Conservation (phyloP, 1,284 basidiomycete species). For the Naganishia sp. region DNA sequence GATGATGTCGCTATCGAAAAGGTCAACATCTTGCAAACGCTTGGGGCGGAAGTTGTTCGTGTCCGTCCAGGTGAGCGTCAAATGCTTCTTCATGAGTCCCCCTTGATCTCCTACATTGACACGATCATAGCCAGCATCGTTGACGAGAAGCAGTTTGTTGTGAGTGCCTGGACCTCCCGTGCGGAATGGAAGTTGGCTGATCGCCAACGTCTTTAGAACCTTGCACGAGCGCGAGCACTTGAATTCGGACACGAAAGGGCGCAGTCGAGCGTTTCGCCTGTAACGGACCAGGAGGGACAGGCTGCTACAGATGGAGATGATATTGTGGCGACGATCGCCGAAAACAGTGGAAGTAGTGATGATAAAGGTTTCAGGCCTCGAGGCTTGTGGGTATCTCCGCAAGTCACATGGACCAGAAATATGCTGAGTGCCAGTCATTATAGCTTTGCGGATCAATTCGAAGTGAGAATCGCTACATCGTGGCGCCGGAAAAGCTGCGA, state of each 20-base stretch:
- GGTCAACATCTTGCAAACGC: slow-evolving; percentile 71
- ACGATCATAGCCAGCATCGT: slow-evolving; percentile 70
- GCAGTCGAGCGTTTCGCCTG: slow-evolving; percentile 1
- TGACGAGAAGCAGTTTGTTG: slow-evolving; percentile 84
- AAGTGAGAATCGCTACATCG: slow-evolving; percentile 57
- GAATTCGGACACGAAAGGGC: slow-evolving; percentile 61
- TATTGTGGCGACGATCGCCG: slow-evolving; percentile 27
- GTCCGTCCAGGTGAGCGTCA: slow-evolving; percentile 62
- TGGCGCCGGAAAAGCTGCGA: too few species aligned
- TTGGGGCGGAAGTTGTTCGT: slow-evolving; percentile 83
- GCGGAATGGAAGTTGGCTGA: not conserved
- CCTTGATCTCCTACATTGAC: not conserved
- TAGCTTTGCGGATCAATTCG: slow-evolving; percentile 91
- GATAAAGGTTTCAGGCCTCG: slow-evolving; percentile 27
- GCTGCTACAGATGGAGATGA: slow-evolving; percentile 26
- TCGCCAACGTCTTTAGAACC: slow-evolving; percentile 61
- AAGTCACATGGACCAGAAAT: not conserved
- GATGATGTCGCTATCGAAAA: slow-evolving; percentile 94
- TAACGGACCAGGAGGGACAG: slow-evolving; percentile 3
- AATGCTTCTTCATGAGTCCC: not conserved
- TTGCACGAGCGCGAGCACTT: slow-evolving; percentile 72
- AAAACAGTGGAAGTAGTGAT: slow-evolving; percentile 31
- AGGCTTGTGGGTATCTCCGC: slow-evolving; percentile 35
- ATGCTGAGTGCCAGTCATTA: slow-evolving; percentile 3
- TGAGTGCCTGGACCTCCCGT: slow-evolving; percentile 35